These are phyloP conservation scores for Bacidia rubella DNA, from an alignment of 495 filamentous ascomycete genomes.

Conservation along the genomic window DNA sequence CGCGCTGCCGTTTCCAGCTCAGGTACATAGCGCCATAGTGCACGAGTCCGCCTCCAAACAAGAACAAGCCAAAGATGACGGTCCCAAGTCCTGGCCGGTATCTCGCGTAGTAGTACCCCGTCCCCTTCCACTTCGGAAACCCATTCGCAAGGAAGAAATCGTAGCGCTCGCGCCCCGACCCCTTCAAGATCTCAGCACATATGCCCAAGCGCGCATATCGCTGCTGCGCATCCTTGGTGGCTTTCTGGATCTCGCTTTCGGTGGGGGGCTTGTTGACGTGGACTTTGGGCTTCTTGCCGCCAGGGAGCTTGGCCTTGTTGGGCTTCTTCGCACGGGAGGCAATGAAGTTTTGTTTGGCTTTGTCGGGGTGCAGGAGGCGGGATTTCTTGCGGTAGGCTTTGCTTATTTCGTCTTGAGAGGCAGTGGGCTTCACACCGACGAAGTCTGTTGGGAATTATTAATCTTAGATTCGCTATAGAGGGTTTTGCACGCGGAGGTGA, in stretches of 20 bases:
- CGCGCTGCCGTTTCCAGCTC: slow-evolving; percentile 73
- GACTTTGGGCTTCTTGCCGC: slow-evolving; percentile 43
- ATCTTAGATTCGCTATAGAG: background rate
- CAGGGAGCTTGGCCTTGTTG: slow-evolving; percentile 39
- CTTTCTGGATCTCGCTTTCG: slow-evolving; percentile 54
- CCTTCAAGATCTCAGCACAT: slow-evolving; percentile 72
- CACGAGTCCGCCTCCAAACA: slow-evolving; percentile 67
- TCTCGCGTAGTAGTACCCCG: slow-evolving; percentile 92
- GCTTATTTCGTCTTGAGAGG: slow-evolving; percentile 77
- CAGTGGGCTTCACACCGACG: slow-evolving; percentile 57
- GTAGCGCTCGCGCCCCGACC: slow-evolving; percentile 69
- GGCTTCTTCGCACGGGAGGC: slow-evolving; percentile 50
- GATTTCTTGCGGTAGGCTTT: slow-evolving; percentile 88
- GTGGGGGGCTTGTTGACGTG: slow-evolving; percentile 59
- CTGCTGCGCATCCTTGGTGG: slow-evolving; percentile 64
- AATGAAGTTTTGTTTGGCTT: slow-evolving; percentile 71
- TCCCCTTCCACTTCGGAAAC: slow-evolving; percentile 92
- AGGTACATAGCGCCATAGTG: slow-evolving; percentile 78
- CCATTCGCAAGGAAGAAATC: slow-evolving; percentile 90
- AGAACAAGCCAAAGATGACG: slow-evolving; percentile 70
- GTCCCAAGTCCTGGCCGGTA: slow-evolving; percentile 81
- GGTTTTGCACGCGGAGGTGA: background rate
- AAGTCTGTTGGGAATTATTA: slow-evolving; percentile 41
- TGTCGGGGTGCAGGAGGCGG: slow-evolving; percentile 76
- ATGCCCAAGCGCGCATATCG: slow-evolving; percentile 71